Percentiles rank a stretch among this genome's conserved stretches.
phyloP scores from a whole-genome alignment of 192 early-diverging fungal species.

The Physocladia obscura region DNA sequence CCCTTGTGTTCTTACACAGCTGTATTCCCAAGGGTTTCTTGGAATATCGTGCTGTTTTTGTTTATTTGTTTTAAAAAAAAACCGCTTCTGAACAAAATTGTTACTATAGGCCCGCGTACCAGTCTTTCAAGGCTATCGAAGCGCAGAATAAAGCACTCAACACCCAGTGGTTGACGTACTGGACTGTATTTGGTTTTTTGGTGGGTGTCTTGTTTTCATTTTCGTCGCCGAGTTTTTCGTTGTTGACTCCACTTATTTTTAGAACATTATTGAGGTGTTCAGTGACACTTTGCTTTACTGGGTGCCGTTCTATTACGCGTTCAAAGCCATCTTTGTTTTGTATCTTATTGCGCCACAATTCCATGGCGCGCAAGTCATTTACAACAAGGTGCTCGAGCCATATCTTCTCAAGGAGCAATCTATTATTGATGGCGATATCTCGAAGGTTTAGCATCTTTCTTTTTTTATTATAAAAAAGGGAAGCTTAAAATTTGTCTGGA shows the following conservation, averaged over 20 bases:
- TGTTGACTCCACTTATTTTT: not conserved
- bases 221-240: not conserved
- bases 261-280: constrained; percentile 85
- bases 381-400: constrained; percentile 72
- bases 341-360: constrained; percentile 80
- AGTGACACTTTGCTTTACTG: constrained; percentile 87
- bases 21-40: no score
- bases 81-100: no score
- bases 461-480: not conserved
- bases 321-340: constrained; percentile 87
- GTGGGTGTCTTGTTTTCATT: not conserved
- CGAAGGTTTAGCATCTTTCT: constrained; percentile 22
- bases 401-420: constrained; percentile 58
- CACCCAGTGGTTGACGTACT: constrained; percentile 66
- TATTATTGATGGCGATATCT: constrained; percentile 44
- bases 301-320: constrained; percentile 78
- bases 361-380: constrained; percentile 80
- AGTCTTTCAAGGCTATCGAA: constrained; percentile 92
- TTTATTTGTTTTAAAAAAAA: no score
- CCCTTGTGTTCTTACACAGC: no score
- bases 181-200: constrained; percentile 84
- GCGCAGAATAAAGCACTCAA: constrained; percentile 73
- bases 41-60: no score
- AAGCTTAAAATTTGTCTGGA: not conserved
- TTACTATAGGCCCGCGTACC: constrained; percentile 76